Evolutionary conservation across 2,329 filamentous ascomycete genomes (phyloP), one percentile per base, ranked within the genome.

Genomic region (Trichoderma atrobrunneum): DNA sequence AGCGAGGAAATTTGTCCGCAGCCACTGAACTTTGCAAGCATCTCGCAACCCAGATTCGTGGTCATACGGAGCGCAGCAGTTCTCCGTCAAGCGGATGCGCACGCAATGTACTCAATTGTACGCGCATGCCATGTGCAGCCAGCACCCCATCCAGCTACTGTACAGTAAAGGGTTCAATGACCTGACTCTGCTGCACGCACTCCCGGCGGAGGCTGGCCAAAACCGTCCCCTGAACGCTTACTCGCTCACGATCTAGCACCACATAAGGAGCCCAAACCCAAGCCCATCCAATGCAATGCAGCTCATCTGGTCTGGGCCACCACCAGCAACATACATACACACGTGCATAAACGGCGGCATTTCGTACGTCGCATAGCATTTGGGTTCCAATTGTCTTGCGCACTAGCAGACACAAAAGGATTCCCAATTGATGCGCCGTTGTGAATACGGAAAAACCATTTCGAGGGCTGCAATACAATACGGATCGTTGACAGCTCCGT

Each of bases 101-200:
- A 54, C 21, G 48, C 48, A 24, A 51, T 24, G 48, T 24, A 54
- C n/a, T 24, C 48, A 54, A 54, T 54, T 54, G 48, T 54, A 54
- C 48, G n/a, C 48, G 48, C 21, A 54, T 54, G n/a, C 48, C 48
- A 24, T 24, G 21, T 43, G 39, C 16, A 43, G 39, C 32, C 16
- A 16, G 36, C 5, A 39, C 36, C 36, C 36, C 36, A 39, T 39
- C 14, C 14, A 39, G 36, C 36, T 39, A 18, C 36, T 30, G 30
- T 30, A 30, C 30, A 8, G 30, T 30, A 30, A 30, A 30, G 30
- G 30, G 30, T 54, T n/a, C n/a, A n/a, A n/a, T 28, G 64, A 67
- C 64, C 64, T 67, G 64, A 67, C 24, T 36, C 32, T 67, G 51
- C 64, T 67, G 64, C 48, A 67, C 32, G 64, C 64, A 57, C 64